Evolutionary conservation across 1,139 yeast genomes (phyloP), one percentile per base, ranked within the genome.

Genomic region (Wickerhamiella pararugosa): DNA sequence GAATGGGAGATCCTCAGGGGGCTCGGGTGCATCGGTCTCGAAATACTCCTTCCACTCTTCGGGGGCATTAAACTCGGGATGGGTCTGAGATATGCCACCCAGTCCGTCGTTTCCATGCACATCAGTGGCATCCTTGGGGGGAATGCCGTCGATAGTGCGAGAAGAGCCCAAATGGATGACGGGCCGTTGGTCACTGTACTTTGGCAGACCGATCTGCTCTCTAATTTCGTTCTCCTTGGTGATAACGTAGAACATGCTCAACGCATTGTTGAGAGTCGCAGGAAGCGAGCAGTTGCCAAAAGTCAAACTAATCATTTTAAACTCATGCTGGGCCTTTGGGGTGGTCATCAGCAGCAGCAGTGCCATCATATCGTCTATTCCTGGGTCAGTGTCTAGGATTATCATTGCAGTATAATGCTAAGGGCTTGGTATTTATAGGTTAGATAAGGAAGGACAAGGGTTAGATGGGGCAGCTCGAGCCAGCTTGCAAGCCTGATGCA

Each of bases 61-160:
- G 2, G 59, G 53, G 10, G 64, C 58, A 3, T 65, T 56, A 42
- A 51, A 63, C 34, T 63, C 59, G 2, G 67, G 66, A 15, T 58
- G 54, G 2, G 45, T 36, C 1, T 46, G 39, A 45, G 64, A 67
- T 25, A 63, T 64, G 26, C 63, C 62, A 5, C 67, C 67, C 7
- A 65, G 54, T 2, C 69, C 69, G 42, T 65, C 69, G 25, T 46
- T 37, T 7, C 69, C 69, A 45, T 65, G 69, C 40, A 62, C 63
- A 39, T 62, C 64, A 5, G 63, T 60, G 2, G 69, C 69, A 44
- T 64, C 65, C 3, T 44, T 46, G 9, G 42, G 43, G 27, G 36
- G 41, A 8, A 54, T 44, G 1, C 63, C 63, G 28, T 57, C 60
- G 7, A 42, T 30, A 5, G 43, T 37, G 33, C 31, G 35, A 25